These are phyloP conservation scores for Aspergillus luchuensis DNA, from an alignment of 2,329 filamentous ascomycete species.

Conservation along the genomic window DNA sequence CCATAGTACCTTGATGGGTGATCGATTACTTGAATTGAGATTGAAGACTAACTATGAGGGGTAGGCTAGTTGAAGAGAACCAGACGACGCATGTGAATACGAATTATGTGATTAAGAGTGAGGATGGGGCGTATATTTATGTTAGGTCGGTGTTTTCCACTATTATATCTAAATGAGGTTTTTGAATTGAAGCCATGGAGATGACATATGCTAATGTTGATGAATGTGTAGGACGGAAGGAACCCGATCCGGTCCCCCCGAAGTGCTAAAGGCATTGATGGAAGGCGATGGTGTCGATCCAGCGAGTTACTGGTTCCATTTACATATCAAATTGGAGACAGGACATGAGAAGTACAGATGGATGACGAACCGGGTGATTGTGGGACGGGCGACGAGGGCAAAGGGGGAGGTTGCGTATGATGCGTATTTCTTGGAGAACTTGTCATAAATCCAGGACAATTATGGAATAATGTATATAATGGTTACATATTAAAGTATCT, in stretches of 20 bases:
- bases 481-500: too few species aligned
- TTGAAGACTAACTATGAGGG: neutral
- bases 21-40: neutral
- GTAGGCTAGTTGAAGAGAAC: constrained; percentile 30
- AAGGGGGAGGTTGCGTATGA: constrained; percentile 32
- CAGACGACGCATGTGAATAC: constrained; percentile 33
- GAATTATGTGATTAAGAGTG: constrained; percentile 31
- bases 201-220: neutral
- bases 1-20: neutral
- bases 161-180: neutral
- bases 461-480: too few species aligned
- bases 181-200: too few species aligned
- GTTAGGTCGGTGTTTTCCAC: constrained; percentile 18
- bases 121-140: constrained; percentile 30
- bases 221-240: constrained; percentile 25
- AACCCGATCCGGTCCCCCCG: constrained; percentile 29
- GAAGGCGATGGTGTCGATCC: constrained; percentile 29
- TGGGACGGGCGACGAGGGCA: constrained; percentile 27
- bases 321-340: constrained; percentile 30
- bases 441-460: neutral
- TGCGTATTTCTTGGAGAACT: constrained; percentile 31
- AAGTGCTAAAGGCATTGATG: constrained; percentile 30
- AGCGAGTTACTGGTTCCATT: constrained; percentile 30
- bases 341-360: constrained; percentile 29
- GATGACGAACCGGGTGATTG: constrained; percentile 33